Evolutionary conservation across 345 rosid species (phyloP).

Genomic region (Reutealis trisperma): DNA sequence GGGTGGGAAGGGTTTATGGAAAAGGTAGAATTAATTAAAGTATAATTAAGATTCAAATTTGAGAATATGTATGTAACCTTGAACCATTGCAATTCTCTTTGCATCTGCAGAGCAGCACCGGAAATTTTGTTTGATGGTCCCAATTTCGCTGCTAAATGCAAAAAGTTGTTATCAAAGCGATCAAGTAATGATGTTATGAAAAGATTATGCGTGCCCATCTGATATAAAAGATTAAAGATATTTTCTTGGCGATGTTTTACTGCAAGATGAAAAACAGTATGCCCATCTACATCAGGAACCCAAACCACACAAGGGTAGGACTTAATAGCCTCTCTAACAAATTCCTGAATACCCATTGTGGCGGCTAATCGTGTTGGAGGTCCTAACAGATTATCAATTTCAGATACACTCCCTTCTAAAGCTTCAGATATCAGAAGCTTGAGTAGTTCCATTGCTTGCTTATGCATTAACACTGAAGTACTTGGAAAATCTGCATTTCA

Average conservation of each 20-base stretch:
- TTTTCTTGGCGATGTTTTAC: conserved; percentile 19
- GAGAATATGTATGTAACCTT: conserved; percentile 8
- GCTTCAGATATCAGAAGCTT: conserved; percentile 1
- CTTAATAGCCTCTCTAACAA: background rate
- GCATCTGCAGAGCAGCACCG: conserved; percentile 29
- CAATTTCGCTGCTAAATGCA: conserved; percentile 17
- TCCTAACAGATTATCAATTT: background rate
- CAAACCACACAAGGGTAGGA: background rate
- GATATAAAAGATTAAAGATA: conserved; percentile 18
- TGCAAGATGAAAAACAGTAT: conserved; percentile 4
- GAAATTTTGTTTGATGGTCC: conserved; percentile 12
- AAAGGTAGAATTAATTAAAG: no score
- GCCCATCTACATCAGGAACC: background rate
- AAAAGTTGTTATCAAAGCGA: background rate
- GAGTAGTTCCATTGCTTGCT: background rate
- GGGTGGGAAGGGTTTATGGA: no score
- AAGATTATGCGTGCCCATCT: background rate
- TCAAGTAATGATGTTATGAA: background rate
- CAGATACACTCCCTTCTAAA: background rate
- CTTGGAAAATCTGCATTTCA: background rate
- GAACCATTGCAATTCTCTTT: conserved; percentile 19
- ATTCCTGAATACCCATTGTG: background rate
- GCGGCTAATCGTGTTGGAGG: conserved; percentile 1
- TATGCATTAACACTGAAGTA: background rate
- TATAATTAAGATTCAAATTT: no score